Base-by-base conservation (phyloP, 2,329 filamentous ascomycete genomes). In the Albophoma yamanashiensis region DNA sequence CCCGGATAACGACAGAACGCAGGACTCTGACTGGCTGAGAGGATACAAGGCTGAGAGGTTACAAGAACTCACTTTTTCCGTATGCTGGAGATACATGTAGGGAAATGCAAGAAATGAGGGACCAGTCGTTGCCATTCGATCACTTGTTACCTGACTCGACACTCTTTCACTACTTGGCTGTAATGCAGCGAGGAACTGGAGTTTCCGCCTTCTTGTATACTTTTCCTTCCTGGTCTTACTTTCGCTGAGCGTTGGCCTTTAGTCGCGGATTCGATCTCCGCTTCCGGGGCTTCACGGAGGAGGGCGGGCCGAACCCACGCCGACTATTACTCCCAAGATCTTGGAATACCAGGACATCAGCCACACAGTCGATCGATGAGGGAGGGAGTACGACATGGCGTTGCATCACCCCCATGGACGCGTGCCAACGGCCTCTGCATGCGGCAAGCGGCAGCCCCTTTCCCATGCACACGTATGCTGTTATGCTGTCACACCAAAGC, bases 261-360 rank as follows among this genome's bases (percentile, higher is more conserved):
- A 40, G 47, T 53, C 34, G 43, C n/a, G 50, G 15, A 22, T 25
- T 15, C 40, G 14, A 59, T 52, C 61, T 60, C 59, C 61, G 61
- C 55, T 47, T 62, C 61, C 61, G 61, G 55, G n/a, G 38, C 42
- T 22, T 50, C 38, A 47, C 61, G 61, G 61, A 62, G 58, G 39
- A 42, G 17, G 9, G 11, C 20, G 8, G 9, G 40, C 39, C 5
- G 25, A 20, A 17, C 22, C 39, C 27, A 17, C 25, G 4, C 12
- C 40, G 14, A 40, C 25, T 38, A 36, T 14, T n/a, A 1, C 6
- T 11, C 39, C 15, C 27, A 20, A n/a, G n/a, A 22, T 25, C 22
- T 47, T 22, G 43, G 43, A 4, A 47, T 14, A 47, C n/a, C 11
- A 47, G 3, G 43, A 47, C 22, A 25, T 9, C 22, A 25, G 43